These are phyloP conservation scores for Cutaneotrichosporon curvatum DNA, from an alignment of 1,284 basidiomycete genomes.

Conservation along the genomic window DNA sequence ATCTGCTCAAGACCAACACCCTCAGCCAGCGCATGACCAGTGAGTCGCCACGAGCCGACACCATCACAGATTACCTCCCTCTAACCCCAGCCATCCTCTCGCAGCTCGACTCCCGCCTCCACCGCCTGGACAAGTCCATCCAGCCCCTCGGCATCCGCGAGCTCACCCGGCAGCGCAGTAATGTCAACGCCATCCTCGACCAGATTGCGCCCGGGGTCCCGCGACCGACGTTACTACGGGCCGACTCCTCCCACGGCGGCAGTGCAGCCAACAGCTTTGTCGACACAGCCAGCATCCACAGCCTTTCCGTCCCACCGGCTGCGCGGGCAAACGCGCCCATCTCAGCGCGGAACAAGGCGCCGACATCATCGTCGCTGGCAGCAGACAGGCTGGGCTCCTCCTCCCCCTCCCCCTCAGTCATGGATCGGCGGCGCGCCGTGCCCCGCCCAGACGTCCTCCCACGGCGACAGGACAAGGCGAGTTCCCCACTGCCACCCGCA, in stretches of 20 bases:
- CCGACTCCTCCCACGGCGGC: too few relatives aligned
- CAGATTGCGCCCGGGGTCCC: background rate
- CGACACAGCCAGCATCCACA: background rate
- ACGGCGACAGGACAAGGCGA: conserved; percentile 6
- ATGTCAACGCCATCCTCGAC: conserved; percentile 9
- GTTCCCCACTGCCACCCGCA: background rate
- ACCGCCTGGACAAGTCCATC: conserved; percentile 43
- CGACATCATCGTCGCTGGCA: too few relatives aligned
- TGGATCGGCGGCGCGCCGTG: conserved; percentile 15
- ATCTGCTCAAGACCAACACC: conserved; percentile 44
- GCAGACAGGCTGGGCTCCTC: background rate
- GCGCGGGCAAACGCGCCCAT: too few relatives aligned
- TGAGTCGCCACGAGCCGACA: too few relatives aligned
- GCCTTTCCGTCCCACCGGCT: background rate
- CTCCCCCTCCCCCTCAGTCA: conserved; percentile 4
- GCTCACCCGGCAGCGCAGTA: conserved; percentile 18
- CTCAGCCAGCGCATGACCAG: conserved; percentile 45
- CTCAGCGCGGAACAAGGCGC: too few relatives aligned
- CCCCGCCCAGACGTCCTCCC: conserved; percentile 13
- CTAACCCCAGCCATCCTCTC: conserved; percentile 34
- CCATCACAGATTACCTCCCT: too few relatives aligned
- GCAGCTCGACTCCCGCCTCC: conserved; percentile 42
- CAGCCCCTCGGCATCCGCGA: conserved; percentile 42
- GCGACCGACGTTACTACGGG: too few relatives aligned
- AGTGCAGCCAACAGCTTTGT: too few relatives aligned